These are phyloP conservation scores for Petasospora fabianii DNA, from an alignment of 1,139 yeast genomes.

Conservation along the genomic window DNA sequence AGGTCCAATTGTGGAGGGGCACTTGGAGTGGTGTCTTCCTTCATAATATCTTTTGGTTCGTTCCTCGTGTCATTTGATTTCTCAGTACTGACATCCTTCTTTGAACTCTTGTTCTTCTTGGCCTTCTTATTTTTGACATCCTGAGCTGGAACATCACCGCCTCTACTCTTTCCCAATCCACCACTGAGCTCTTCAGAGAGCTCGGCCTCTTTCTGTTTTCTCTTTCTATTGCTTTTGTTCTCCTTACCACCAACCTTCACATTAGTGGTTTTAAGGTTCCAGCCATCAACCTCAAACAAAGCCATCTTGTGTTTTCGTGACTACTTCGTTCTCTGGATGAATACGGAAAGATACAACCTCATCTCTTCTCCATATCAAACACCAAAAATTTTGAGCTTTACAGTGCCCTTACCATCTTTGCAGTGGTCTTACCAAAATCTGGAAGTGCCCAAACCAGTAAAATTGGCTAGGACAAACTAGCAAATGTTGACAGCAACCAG, in stretches of 20 bases:
- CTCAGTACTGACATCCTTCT: not conserved
- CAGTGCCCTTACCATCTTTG: slow-evolving; percentile 3
- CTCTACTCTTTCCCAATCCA: slow-evolving; percentile 3
- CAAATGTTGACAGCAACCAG: no score
- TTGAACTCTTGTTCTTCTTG: slow-evolving; percentile 7
- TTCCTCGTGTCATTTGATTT: slow-evolving; percentile 1
- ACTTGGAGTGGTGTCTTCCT: slow-evolving; percentile 11
- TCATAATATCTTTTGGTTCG: not conserved
- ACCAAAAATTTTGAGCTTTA: slow-evolving; percentile 3
- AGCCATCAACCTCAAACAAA: slow-evolving; percentile 75
- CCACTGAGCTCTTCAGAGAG: not conserved
- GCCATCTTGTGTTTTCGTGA: slow-evolving; percentile 42
- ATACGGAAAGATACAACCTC: not conserved
- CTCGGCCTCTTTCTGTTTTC: slow-evolving; percentile 18
- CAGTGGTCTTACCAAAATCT: no score
- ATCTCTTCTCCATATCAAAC: not conserved
- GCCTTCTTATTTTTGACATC: slow-evolving; percentile 15
- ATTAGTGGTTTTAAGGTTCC: slow-evolving; percentile 52
- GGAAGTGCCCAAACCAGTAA: no score
- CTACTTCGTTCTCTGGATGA: not conserved
- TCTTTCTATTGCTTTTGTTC: slow-evolving; percentile 33
- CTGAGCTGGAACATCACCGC: slow-evolving; percentile 3
- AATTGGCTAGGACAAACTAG: no score
- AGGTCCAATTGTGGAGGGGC: slow-evolving; percentile 17
- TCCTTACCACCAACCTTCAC: slow-evolving; percentile 16